Percentiles rank a stretch among this genome's conserved stretches.
These are phyloP conservation scores for Penicillium fuscoglaucum DNA, from an alignment of 2,329 filamentous ascomycete species.

Conservation along the genomic window DNA sequence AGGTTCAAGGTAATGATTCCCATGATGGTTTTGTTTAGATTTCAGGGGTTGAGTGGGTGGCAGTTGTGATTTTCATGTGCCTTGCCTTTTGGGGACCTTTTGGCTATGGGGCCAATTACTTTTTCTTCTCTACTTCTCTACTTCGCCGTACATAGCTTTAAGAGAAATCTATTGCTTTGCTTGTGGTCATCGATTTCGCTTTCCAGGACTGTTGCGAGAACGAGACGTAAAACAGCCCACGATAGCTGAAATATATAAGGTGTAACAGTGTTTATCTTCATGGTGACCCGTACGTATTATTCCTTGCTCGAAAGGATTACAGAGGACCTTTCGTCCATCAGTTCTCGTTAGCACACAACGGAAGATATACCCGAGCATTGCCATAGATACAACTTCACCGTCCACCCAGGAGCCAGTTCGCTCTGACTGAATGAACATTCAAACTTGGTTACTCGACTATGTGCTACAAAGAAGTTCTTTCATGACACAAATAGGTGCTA, in stretches of 20 bases:
- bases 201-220: not conserved
- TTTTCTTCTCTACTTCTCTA: not conserved
- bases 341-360: too few relatives aligned
- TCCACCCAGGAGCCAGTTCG: not conserved
- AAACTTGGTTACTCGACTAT: not conserved
- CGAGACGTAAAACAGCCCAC: too few relatives aligned
- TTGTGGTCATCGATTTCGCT: not conserved
- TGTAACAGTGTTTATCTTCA: not conserved
- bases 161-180: conserved; percentile 9
- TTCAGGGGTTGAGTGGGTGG: conserved; percentile 3
- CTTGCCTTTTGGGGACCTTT: conserved; percentile 5
- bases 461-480: not conserved
- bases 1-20: conserved; percentile 9
- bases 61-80: conserved; percentile 1
- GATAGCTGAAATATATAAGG: not conserved
- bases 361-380: not conserved
- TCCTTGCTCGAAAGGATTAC: too few relatives aligned
- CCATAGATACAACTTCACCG: not conserved
- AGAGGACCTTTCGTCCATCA: not conserved
- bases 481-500: not conserved
- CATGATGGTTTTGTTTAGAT: conserved; percentile 11
- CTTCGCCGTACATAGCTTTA: conserved; percentile 15
- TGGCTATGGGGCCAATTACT: not conserved
- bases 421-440: not conserved
- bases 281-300: not conserved